phyloP scores from a whole-genome alignment of 495 filamentous ascomycete genomes.

The Pseudevernia furfuracea region DNA sequence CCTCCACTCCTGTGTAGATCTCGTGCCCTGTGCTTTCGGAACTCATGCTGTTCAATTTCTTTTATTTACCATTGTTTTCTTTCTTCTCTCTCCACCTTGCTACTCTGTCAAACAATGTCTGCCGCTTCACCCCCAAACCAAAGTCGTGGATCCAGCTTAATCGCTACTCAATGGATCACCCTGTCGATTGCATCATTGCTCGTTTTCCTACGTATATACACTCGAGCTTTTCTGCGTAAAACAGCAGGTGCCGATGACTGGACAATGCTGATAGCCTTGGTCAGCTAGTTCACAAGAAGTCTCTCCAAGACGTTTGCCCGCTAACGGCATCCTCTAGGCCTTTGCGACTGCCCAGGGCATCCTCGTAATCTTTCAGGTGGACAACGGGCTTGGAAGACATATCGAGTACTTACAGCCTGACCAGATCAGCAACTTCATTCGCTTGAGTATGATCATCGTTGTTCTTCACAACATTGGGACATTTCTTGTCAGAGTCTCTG shows the following conservation, averaged over 20 bases:
- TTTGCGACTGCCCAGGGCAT: background rate
- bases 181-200: conserved; percentile 2
- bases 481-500: conserved; percentile 1
- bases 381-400: conserved; percentile 3
- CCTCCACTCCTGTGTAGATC: background rate
- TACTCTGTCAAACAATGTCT: background rate
- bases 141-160: background rate
- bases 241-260: background rate
- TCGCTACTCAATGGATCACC: background rate
- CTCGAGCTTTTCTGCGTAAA: background rate
- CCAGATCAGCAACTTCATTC: background rate
- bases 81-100: background rate
- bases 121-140: background rate
- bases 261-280: conserved; percentile 3
- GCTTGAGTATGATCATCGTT: background rate
- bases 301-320: background rate
- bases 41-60: background rate
- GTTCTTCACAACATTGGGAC: background rate
- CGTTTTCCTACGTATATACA: background rate
- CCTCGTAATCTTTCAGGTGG: background rate
- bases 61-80: background rate
- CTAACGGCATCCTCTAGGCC: background rate
- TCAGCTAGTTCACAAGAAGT: background rate
- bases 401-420: background rate
- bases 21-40: background rate